Percentiles rank a stretch among this genome's conserved stretches.
Conservation (phyloP, 2,329 filamentous ascomycete genomes). For the Fusarium mangiferae region DNA sequence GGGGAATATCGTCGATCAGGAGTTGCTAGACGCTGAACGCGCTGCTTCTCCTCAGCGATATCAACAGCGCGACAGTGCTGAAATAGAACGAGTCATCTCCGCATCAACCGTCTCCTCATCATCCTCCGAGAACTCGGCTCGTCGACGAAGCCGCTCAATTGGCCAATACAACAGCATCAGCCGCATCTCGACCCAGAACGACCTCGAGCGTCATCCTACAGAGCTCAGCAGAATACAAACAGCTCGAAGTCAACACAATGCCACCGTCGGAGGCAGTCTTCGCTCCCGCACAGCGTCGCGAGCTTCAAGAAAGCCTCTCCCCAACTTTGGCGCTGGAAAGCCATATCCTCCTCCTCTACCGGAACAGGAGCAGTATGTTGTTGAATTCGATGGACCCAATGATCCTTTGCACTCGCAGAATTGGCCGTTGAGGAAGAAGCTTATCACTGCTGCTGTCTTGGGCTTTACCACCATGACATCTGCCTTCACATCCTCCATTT, state of each 20-base stretch:
- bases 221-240: constrained; percentile 78
- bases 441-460: constrained; percentile 73
- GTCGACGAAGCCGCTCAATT: constrained; percentile 20
- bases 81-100: constrained; percentile 70
- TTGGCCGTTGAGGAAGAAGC: constrained; percentile 83
- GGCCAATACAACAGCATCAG: constrained; percentile 61
- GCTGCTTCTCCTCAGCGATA: constrained; percentile 60
- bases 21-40: constrained; percentile 64
- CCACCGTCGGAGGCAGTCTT: constrained; percentile 70
- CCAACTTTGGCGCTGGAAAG: constrained; percentile 78
- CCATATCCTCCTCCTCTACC: constrained; percentile 76
- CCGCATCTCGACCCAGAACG: constrained; percentile 70
- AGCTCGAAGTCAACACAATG: constrained; percentile 74
- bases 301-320: constrained; percentile 68
- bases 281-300: constrained; percentile 54
- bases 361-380: constrained; percentile 79
- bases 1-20: constrained; percentile 65
- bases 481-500: constrained; percentile 80
- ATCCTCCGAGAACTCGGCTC: constrained; percentile 52
- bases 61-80: constrained; percentile 56
- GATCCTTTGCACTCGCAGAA: constrained; percentile 90
- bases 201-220: constrained; percentile 76
- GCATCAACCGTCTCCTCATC: constrained; percentile 61
- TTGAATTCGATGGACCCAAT: constrained; percentile 84
- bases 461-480: constrained; percentile 78